These are phyloP conservation scores for Benincasa hispida DNA, from an alignment of 306 rosid genomes.

Conservation along the genomic window DNA sequence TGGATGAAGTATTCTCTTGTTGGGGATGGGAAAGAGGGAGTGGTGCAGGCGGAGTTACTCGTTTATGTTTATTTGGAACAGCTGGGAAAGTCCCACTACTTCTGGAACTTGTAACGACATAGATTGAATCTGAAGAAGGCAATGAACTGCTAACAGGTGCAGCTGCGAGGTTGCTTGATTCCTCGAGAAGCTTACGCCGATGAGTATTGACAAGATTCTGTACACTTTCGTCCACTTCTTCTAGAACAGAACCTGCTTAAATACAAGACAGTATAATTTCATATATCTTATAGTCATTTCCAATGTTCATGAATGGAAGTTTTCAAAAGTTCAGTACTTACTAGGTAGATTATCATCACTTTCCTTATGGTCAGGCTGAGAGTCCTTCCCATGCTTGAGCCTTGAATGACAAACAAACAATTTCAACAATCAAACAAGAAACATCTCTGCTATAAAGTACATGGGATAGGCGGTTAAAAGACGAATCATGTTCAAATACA, in stretches of 20 bases:
- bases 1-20: slow-evolving; percentile 1
- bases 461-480: background rate
- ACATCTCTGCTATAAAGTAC: background rate
- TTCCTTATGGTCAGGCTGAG: slow-evolving; percentile 16
- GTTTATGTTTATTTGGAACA: slow-evolving; percentile 26
- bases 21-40: slow-evolving; percentile 14
- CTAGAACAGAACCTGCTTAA: slow-evolving; percentile 29
- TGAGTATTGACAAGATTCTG: slow-evolving; percentile 14
- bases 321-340: slow-evolving; percentile 21
- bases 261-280: slow-evolving; percentile 5
- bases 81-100: slow-evolving; percentile 82
- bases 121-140: slow-evolving; percentile 20
- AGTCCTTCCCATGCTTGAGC: slow-evolving; percentile 25
- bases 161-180: slow-evolving; percentile 62
- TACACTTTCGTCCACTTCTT: slow-evolving; percentile 12
- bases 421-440: slow-evolving; percentile 14
- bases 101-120: slow-evolving; percentile 28
- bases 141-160: slow-evolving; percentile 26
- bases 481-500: slow-evolving; percentile 14
- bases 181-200: slow-evolving; percentile 60
- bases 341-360: slow-evolving; percentile 25
- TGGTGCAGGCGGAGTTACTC: slow-evolving; percentile 18
- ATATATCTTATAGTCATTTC: background rate
- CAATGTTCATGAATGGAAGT: background rate
- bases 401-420: slow-evolving; percentile 26